Evolutionary conservation across 2,329 filamentous ascomycete genomes (phyloP), one percentile per base, ranked within the genome.

Genomic region (Talaromyces pinophilus): DNA sequence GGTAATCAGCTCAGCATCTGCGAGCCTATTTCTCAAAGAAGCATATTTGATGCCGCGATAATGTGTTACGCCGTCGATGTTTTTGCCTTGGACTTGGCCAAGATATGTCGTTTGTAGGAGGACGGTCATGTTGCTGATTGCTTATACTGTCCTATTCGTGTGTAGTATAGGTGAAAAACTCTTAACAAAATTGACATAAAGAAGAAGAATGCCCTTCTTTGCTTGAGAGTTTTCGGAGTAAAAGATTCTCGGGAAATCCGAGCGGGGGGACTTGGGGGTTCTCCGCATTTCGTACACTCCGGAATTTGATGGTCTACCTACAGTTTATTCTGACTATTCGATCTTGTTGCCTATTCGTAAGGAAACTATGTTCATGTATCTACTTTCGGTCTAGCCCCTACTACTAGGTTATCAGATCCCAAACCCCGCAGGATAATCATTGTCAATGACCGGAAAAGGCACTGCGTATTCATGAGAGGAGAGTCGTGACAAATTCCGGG

Each of bases 21-120:
- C 76, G 6, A 80, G 70, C 42, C 75, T 69, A 62, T 79, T 67
- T 22, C 71, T 69, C 5, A 80, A 61, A 10, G 72, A 74, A 8
- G 78, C 78, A 69, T 80, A 80, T 71, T 79, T 74, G 42, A 80
- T 72, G 0, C 78, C 78, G 1, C 76, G 69, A 64, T 76, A 80
- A 61, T 78, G 74, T 8, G 70, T 70, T 6, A 76, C 73, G 2
- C 71, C 69, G 7, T 76, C 74, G 3, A 64, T 67, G 7, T 61
- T 68, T 48, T 67, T 71, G 22, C 75, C 76, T 17, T 68, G 71
- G 44, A 78, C 71, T 15, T 72, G 67, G 11, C 76, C 76, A 19
- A 78, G 69, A 5, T 64, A 66, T 22, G 71, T 72, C 4, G 74
- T 75, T 52, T 72, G 69, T 6, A 78, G 59, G 17, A 64, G 67